A percentile compares a stretch with the other conserved stretches of the same genome.
These are phyloP conservation scores for Isochrysis galbana DNA, from an alignment of 78 protist genomes.

Conservation along the genomic window DNA sequence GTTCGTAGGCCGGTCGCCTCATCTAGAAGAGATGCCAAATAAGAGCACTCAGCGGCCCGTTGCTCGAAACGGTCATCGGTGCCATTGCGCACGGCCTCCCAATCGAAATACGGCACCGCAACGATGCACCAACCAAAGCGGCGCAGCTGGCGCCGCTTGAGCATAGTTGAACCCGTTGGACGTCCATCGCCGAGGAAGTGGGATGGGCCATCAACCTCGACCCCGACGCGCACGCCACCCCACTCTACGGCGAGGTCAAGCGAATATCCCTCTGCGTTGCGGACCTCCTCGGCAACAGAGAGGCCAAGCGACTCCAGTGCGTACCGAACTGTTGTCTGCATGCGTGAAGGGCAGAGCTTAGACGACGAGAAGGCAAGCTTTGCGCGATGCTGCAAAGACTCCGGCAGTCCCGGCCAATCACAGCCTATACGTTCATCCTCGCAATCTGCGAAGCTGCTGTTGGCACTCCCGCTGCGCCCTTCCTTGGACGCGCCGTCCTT, in stretches of 20 bases:
- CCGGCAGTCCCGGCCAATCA: neutral
- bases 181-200: neutral
- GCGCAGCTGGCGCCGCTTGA: slow-evolving; percentile 26
- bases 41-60: neutral
- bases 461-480: no score
- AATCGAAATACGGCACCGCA: neutral
- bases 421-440: no score
- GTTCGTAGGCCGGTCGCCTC: neutral
- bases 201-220: neutral
- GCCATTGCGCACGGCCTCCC: neutral
- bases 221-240: neutral
- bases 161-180: neutral
- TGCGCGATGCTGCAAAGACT: neutral
- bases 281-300: neutral
- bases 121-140: neutral
- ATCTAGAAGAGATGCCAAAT: neutral
- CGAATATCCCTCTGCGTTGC: neutral
- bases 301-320: neutral
- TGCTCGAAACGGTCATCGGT: neutral
- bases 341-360: neutral
- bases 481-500: no score
- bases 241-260: neutral
- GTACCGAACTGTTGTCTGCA: neutral
- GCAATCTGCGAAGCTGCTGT: no score
- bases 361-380: neutral